Evolutionary conservation across 805 yeast genomes (phyloP), one percentile per base, ranked within the genome.

Genomic region (Cephaloascus fragrans): DNA sequence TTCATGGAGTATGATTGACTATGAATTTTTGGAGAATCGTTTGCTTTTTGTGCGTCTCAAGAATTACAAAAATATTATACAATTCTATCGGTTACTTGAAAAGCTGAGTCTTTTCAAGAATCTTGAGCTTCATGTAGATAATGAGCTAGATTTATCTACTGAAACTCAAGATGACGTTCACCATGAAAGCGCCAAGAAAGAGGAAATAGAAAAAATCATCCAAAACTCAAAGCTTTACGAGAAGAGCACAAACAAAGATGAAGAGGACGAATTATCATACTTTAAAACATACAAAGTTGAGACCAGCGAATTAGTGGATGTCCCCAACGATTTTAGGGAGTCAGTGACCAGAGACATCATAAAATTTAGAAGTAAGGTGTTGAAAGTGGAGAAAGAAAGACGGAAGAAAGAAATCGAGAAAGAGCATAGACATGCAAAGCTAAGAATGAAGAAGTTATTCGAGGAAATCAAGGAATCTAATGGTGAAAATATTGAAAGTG

Each of bases 301-400:
- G 49, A 63, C 67, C n/a, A 57, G 61, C 35, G 84, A 78, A 47
- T 52, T 80, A 39, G 57, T 65, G 12, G 84, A 75, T 45, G 70
- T 79, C 3, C 83, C 85, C 2, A 54, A 57, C 18, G 71, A 71
- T 19, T 59, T 73, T 62, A 53, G 71, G 35, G 79, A 75, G 17
- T 60, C 58, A n/a, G 71, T 78, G 29, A 69, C 64, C 16, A 64
- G 65, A 40, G 76, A 73, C 41, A 69, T 80, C 40, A 62, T 76
- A 41, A 71, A 68, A 43, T 80, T 80, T 50, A 56, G 85, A 48
- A 59, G 77, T 18, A 68, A 67, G 34, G 80, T 78, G 19, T 49
- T 76, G 38, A 67, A 67, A 32, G 55, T 73, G 19, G 84, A 78
- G 40, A 62, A 66, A 39, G 64, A 64, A 36, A 71, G 74, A 35